Base-by-base conservation (phyloP, 495 filamentous ascomycete genomes). In the Viridothelium virens region DNA sequence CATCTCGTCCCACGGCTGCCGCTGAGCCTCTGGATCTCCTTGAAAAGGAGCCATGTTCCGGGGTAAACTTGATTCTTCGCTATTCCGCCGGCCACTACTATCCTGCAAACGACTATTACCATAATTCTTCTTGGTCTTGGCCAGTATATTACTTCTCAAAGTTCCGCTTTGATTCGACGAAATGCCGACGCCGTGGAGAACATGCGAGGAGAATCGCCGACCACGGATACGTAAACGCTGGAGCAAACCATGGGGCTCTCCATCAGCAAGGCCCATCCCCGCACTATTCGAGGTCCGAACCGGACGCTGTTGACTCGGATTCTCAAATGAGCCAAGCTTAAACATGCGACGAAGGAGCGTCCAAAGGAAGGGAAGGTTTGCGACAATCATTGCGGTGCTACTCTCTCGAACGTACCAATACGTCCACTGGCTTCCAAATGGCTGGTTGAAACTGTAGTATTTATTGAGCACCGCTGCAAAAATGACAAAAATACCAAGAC, bases 321-420 rank as follows among this genome's bases (percentile, higher is more conserved):
- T 65, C 34, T 79, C 77, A 68, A 82, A 83, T 5, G 77, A 74
- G 5, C 75, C 74, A 9, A 83, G 56, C 25, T 78, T 76, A 74
- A 88, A 86, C 34, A 82, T 59, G 64, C 81, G 82, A 7, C 82
- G 79, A 12, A 86, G 68, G 0, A 85, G 76, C 0, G 84, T 81
- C 84, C 85, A 88, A 70, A 82, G 80, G 69, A 84, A 85, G 50
- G 86, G 85, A 16, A 88, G 70, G 62, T 88, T 88, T n/a, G 83
- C 81, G 2, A 87, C 83, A 59, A 86, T 81, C 11, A 88, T 79
- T 1, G 86, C 83, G 0, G 85, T 87, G 25, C 80, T 81, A 16
- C 83, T 80, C 79, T 89, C 86, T 9, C 86, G 84, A 31, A 82
- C 79, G 70, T 89, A 89, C 86, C 87, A 89, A 61, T 82, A 84